Conservation (phyloP, 2,329 filamentous ascomycete genomes). For the Aspergillus pseudonomiae region DNA sequence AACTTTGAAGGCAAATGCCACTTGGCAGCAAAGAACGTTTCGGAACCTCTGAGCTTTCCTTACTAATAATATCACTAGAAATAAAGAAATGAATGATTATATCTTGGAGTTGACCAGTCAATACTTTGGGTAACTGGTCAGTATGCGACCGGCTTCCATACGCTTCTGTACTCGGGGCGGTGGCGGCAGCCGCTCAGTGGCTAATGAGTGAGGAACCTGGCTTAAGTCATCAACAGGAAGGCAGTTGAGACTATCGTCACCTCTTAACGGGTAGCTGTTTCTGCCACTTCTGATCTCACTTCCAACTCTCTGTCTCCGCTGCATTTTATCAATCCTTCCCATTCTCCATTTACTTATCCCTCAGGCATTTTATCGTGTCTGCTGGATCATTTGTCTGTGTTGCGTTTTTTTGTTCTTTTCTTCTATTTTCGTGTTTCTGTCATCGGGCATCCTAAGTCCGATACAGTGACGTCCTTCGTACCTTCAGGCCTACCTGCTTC, state of each 20-base stretch:
- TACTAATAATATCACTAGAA: neutral
- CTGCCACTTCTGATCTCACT: slow-evolving; percentile 33
- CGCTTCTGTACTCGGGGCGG: slow-evolving; percentile 38
- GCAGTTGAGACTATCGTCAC: slow-evolving; percentile 39
- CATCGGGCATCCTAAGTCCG: slow-evolving; percentile 21
- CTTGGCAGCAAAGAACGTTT: neutral
- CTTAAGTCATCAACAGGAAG: slow-evolving; percentile 36
- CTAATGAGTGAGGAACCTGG: slow-evolving; percentile 10
- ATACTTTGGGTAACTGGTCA: neutral
- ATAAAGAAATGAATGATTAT: neutral
- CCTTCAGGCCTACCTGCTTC: slow-evolving; percentile 27
- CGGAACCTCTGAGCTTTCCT: neutral
- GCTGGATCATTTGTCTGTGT: slow-evolving; percentile 14
- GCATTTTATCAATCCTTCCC: slow-evolving; percentile 16
- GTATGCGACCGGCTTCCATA: slow-evolving; percentile 41
- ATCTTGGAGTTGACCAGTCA: neutral
- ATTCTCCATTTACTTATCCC: slow-evolving; percentile 12
- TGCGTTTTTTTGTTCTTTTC: slow-evolving; percentile 11
- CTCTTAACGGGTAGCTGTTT: slow-evolving; percentile 37
- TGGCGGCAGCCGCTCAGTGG: slow-evolving; percentile 27
- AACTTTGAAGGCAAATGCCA: neutral
- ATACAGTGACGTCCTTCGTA: slow-evolving; percentile 22
- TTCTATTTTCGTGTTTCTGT: slow-evolving; percentile 17
- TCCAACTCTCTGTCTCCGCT: slow-evolving; percentile 19
- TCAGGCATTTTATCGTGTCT: slow-evolving; percentile 20